Evolutionary conservation across 2,329 filamentous ascomycete genomes (phyloP).

Genomic region (Colletotrichum orbiculare): DNA sequence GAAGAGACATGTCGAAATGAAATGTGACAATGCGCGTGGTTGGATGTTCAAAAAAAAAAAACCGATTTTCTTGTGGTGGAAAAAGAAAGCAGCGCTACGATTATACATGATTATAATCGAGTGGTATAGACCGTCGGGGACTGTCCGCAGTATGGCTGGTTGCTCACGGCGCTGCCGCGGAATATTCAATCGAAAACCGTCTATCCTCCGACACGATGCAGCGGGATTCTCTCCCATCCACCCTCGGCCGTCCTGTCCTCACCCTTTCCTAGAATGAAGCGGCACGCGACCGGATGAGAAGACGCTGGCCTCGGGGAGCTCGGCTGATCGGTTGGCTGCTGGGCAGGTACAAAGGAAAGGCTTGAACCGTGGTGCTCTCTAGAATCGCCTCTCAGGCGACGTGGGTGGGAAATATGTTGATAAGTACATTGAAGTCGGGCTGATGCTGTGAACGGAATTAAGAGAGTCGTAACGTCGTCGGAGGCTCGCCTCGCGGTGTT

Average conservation of each 20-base stretch:
- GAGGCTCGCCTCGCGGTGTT: slow-evolving; percentile 30
- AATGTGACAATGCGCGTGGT: neutral
- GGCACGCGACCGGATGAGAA: slow-evolving; percentile 10
- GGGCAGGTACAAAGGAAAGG: slow-evolving; percentile 24
- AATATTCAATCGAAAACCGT: slow-evolving; percentile 1
- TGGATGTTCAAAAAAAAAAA: slow-evolving; percentile 16
- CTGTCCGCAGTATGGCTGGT: neutral
- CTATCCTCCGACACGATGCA: slow-evolving; percentile 2
- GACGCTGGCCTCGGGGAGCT: slow-evolving; percentile 18
- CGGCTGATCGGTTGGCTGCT: neutral
- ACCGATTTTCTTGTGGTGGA: slow-evolving; percentile 2
- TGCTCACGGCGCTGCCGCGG: slow-evolving; percentile 26
- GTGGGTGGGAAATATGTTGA: slow-evolving; percentile 27
- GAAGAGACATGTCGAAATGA: neutral
- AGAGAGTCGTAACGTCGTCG: slow-evolving; percentile 40
- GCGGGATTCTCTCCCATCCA: slow-evolving; percentile 5
- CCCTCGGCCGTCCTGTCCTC: slow-evolving; percentile 8
- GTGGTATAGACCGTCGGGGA: neutral
- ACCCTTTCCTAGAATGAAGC: neutral
- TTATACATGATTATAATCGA: slow-evolving; percentile 35
- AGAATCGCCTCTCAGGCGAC: slow-evolving; percentile 15
- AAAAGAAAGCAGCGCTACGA: slow-evolving; percentile 25
- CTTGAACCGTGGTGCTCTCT: slow-evolving; percentile 28
- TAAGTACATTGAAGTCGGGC: slow-evolving; percentile 37
- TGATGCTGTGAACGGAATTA: slow-evolving; percentile 33